Conservation (phyloP, 1,284 basidiomycete species). For the Moesziomyces sp. region DNA sequence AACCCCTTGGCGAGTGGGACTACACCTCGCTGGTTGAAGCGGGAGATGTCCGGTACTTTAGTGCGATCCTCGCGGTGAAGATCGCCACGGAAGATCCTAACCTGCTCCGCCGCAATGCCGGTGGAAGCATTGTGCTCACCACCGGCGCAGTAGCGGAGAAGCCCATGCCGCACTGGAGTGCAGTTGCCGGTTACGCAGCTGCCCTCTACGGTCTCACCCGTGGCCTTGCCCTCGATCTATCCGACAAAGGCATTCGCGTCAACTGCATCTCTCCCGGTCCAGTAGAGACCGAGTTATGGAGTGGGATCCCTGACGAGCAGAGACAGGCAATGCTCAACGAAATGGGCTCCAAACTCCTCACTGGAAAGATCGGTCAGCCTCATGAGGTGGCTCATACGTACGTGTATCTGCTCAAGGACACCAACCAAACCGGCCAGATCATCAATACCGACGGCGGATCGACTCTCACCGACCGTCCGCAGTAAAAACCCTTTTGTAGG, state of each 20-base stretch:
- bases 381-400: constrained; percentile 38
- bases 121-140: constrained; percentile 33
- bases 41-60: constrained; percentile 21
- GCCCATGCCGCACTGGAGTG: constrained; percentile 19
- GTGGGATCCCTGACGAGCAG: constrained; percentile 11
- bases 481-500: background rate
- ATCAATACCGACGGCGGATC: constrained; percentile 24
- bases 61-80: constrained; percentile 40
- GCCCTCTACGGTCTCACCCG: constrained; percentile 27
- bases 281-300: constrained; percentile 46
- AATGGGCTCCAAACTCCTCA: constrained; percentile 9
- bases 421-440: constrained; percentile 38
- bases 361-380: constrained; percentile 16
- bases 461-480: constrained; percentile 11
- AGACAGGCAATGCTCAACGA: constrained; percentile 1
- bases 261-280: constrained; percentile 41
- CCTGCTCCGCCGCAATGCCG: constrained; percentile 6
- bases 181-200: constrained; percentile 15
- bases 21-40: constrained; percentile 13
- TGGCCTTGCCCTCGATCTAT: constrained; percentile 35
- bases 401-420: constrained; percentile 49
- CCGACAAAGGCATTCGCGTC: constrained; percentile 27
- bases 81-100: constrained; percentile 6
- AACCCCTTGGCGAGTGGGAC: constrained; percentile 13
- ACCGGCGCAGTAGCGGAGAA: constrained; percentile 32